Percentiles rank a stretch among this genome's conserved stretches.
These are phyloP conservation scores for Aspergillus eucalypticola DNA, from an alignment of 2,329 filamentous ascomycete genomes.

Conservation along the genomic window DNA sequence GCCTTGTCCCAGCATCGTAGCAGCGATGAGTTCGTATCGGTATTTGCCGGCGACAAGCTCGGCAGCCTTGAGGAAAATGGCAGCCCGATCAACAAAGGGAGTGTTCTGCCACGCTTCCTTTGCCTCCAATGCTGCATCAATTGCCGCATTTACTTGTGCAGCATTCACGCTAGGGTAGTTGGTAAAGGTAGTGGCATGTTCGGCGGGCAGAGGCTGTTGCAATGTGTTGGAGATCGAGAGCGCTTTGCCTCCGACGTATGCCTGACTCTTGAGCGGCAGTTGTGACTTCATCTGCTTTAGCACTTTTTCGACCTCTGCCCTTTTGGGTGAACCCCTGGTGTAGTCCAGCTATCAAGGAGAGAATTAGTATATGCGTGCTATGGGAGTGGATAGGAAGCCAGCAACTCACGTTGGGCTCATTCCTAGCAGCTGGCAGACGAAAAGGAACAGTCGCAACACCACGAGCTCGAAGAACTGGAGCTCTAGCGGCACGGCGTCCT, in stretches of 20 bases:
- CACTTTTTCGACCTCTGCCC: slow-evolving; percentile 34
- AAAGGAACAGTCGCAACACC: slow-evolving; percentile 32
- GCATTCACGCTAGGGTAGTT: slow-evolving; percentile 78
- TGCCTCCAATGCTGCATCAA: slow-evolving; percentile 76
- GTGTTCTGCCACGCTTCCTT: slow-evolving; percentile 81
- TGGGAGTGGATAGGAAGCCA: background rate
- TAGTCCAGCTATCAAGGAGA: slow-evolving; percentile 25
- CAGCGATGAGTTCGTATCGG: slow-evolving; percentile 90
- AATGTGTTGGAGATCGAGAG: slow-evolving; percentile 26
- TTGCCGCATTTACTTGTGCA: slow-evolving; percentile 72
- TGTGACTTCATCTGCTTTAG: slow-evolving; percentile 34
- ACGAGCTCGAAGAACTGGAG: slow-evolving; percentile 16
- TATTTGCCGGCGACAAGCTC: slow-evolving; percentile 88
- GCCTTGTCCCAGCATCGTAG: slow-evolving; percentile 91
- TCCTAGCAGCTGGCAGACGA: slow-evolving; percentile 32
- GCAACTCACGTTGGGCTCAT: slow-evolving; percentile 39
- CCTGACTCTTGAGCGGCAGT: slow-evolving; percentile 34
- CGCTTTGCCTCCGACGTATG: slow-evolving; percentile 31
- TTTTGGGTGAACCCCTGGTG: slow-evolving; percentile 34
- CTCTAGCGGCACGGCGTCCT: slow-evolving; percentile 15
- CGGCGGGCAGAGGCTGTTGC: slow-evolving; percentile 32
- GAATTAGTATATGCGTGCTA: background rate
- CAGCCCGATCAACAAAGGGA: slow-evolving; percentile 83
- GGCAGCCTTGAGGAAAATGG: slow-evolving; percentile 90
- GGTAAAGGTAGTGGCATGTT: slow-evolving; percentile 62